Percentiles rank a stretch among this genome's conserved stretches.
These are phyloP conservation scores for Articulospora tetracladia DNA, from an alignment of 495 filamentous ascomycete genomes.

Conservation along the genomic window DNA sequence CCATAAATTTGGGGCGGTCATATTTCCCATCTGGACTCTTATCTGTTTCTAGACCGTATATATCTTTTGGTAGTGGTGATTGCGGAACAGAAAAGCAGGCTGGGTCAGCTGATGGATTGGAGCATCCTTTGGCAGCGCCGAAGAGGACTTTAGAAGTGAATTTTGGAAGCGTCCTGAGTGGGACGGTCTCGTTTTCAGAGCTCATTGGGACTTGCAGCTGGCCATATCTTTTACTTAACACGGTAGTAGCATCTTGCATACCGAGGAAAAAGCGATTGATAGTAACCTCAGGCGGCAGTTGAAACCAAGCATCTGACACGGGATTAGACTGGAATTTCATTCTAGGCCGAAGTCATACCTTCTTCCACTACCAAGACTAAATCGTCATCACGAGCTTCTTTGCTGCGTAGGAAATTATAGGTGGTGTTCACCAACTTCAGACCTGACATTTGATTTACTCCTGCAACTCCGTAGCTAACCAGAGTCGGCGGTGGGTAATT, in stretches of 20 bases:
- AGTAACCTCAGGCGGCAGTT: constrained; percentile 55
- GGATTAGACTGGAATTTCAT: neutral
- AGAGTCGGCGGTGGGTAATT: constrained; percentile 59
- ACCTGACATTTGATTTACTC: constrained; percentile 17
- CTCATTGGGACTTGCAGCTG: neutral
- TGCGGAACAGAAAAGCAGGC: constrained; percentile 53
- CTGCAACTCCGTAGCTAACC: constrained; percentile 41
- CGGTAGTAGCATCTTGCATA: constrained; percentile 43
- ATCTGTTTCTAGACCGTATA: constrained; percentile 54
- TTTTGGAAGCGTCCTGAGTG: constrained; percentile 22
- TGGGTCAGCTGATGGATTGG: constrained; percentile 38
- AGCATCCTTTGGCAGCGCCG: constrained; percentile 56
- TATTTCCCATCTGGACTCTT: constrained; percentile 29
- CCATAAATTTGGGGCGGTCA: constrained; percentile 45
- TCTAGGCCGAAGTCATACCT: neutral
- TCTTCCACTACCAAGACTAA: constrained; percentile 57
- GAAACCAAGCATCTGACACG: constrained; percentile 51
- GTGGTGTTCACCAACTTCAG: constrained; percentile 26
- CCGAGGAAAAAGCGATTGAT: constrained; percentile 52
- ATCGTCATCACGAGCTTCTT: constrained; percentile 51
- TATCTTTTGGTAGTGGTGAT: constrained; percentile 51
- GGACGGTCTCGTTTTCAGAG: neutral
- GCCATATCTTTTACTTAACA: constrained; percentile 45
- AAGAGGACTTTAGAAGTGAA: constrained; percentile 58
- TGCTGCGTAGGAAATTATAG: constrained; percentile 48